Base-by-base conservation (phyloP, 2,329 filamentous ascomycete species). In the Aspergillus sp. region DNA sequence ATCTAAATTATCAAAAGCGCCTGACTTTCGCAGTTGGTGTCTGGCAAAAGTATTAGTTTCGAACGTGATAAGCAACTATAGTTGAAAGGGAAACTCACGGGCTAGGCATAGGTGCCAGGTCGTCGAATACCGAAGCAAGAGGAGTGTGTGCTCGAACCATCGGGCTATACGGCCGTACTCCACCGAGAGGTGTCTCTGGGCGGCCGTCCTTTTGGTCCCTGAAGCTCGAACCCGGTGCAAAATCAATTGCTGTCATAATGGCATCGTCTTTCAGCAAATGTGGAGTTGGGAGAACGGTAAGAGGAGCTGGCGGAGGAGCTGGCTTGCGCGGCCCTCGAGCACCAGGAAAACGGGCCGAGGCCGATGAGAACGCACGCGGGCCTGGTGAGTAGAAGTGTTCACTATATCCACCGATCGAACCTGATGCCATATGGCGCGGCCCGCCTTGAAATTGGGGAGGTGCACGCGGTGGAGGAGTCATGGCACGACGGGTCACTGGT, bases 401-500 rank as follows among this genome's bases (percentile, higher is more conserved):
- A 41, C 60, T 61, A 39, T 69, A 66, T 20, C 77, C 75, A 56
- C 74, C 69, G 48, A 71, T 65, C 54, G 80, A 78, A 55, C 78
- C 74, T 49, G 70, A 73, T 36, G 79, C 78, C 70, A 78, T 78
- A 65, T 82, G 80, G 45, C 76, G 73, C 42, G 68, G 64, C 39
- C 66, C 66, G 11, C 76, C 74, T 61, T 77, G 84, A 56, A 82
- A 82, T 36, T 84, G 80, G 13, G 85, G 83, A 50, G 85, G 84
- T 58, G 83, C 85, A 55, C 83, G 82, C 63, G 93, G 93, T 17
- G 93, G 93, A 52, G 93, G 93, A 18, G 93, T 98, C 93, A 98
- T 97, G 52, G 93, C 93, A 68, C 93, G 90, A 66, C 93, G 90
- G 62, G 86, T 88, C 15, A 96, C 84, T 11, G 91, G 91, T 74